These are phyloP conservation scores for Candida tunisiensis DNA, from an alignment of 1,139 yeast species.

Conservation along the genomic window DNA sequence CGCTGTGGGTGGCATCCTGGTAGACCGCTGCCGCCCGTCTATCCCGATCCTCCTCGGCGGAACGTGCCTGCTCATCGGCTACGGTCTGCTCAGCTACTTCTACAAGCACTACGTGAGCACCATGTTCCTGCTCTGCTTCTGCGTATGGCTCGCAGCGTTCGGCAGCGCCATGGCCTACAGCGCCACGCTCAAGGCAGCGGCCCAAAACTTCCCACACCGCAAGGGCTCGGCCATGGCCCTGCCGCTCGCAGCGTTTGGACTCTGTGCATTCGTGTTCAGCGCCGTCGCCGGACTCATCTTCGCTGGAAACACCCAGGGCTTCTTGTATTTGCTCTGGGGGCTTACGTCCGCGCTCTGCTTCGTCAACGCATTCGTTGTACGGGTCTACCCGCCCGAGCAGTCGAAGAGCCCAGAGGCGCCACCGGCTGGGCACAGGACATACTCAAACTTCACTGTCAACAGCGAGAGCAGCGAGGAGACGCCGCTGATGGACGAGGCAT, in stretches of 20 bases:
- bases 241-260: constrained; percentile 21
- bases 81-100: constrained; percentile 9
- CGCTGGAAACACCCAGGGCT: constrained; percentile 17
- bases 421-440: neutral
- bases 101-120: constrained; percentile 9
- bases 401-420: neutral
- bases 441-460: no score
- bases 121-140: constrained; percentile 11
- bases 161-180: constrained; percentile 18
- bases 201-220: constrained; percentile 17
- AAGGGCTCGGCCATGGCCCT: constrained; percentile 20
- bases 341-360: constrained; percentile 13
- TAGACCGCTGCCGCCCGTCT: constrained; percentile 34
- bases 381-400: constrained; percentile 4
- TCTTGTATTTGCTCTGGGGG: constrained; percentile 13
- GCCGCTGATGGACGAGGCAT: neutral
- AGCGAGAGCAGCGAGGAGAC: neutral
- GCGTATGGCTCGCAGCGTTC: constrained; percentile 14
- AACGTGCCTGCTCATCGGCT: constrained; percentile 11
- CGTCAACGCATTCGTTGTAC: constrained; percentile 13
- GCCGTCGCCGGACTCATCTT: constrained; percentile 13
- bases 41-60: constrained; percentile 23
- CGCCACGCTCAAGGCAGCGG: constrained; percentile 18
- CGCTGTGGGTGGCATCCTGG: constrained; percentile 39
- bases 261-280: constrained; percentile 20